A percentile compares a stretch with the other conserved stretches of the same genome.
Conservation (phyloP, 2,329 filamentous ascomycete species). For the Penicillium sp. region DNA sequence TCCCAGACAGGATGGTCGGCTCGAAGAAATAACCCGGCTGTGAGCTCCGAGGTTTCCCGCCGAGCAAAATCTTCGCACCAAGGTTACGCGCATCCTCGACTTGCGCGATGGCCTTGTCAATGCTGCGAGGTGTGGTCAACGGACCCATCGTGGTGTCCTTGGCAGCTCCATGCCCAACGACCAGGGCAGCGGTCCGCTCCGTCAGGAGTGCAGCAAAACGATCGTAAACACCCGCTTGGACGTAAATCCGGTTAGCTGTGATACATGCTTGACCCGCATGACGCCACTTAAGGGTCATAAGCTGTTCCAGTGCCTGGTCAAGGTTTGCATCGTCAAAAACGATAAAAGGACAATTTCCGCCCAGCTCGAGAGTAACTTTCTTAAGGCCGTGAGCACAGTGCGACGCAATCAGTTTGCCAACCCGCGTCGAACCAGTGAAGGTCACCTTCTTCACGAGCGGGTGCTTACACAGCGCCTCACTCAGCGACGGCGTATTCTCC, state of each 20-base stretch:
- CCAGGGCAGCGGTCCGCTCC: constrained; percentile 52
- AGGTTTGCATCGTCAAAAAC: constrained; percentile 65
- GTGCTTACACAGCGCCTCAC: constrained; percentile 55
- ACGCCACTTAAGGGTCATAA: constrained; percentile 45
- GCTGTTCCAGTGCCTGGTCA: constrained; percentile 44
- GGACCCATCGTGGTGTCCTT: constrained; percentile 60
- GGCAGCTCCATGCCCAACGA: constrained; percentile 61
- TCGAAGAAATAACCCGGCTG: constrained; percentile 69
- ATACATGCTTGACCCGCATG: constrained; percentile 48
- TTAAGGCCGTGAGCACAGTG: constrained; percentile 62
- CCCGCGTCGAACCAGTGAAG: constrained; percentile 61
- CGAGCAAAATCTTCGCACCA: constrained; percentile 64
- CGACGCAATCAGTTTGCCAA: constrained; percentile 62
- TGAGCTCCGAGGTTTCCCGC: constrained; percentile 49
- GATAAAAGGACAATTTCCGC: constrained; percentile 65
- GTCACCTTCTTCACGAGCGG: constrained; percentile 60
- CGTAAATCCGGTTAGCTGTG: constrained; percentile 47
- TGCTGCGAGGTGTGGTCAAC: constrained; percentile 56
- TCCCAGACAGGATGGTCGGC: constrained; percentile 63
- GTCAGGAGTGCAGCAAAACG: constrained; percentile 56
- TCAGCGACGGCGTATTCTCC: constrained; percentile 40
- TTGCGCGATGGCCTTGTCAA: constrained; percentile 58
- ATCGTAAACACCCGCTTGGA: constrained; percentile 47
- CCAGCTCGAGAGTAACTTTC: constrained; percentile 64
- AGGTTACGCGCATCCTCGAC: constrained; percentile 63